Conservation (phyloP, 1,284 basidiomycete genomes). For the Papiliotrema nemorosa region DNA sequence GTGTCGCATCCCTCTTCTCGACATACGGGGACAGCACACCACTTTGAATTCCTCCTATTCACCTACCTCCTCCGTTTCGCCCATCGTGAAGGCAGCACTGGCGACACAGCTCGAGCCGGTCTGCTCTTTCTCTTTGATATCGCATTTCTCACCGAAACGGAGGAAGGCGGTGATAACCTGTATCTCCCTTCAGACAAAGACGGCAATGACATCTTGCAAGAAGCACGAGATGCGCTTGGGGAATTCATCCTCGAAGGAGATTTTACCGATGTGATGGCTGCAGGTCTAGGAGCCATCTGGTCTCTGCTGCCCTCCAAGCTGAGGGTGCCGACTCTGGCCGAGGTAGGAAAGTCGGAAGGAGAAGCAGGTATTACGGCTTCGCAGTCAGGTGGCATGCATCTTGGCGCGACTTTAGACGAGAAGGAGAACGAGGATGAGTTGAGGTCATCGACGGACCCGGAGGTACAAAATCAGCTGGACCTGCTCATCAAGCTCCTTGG, state of each 20-base stretch:
- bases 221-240: conserved; percentile 77
- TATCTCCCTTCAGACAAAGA: conserved; percentile 18
- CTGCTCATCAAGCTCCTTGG: conserved; percentile 86
- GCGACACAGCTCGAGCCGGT: conserved; percentile 89
- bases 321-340: conserved; percentile 50
- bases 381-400: conserved; percentile 56
- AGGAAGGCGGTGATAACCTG: conserved; percentile 33
- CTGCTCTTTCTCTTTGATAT: conserved; percentile 90
- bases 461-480: conserved; percentile 76
- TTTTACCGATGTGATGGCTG: conserved; percentile 92
- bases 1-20: conserved; percentile 22
- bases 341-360: conserved; percentile 53
- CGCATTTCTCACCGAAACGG: conserved; percentile 61
- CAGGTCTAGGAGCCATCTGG: conserved; percentile 89
- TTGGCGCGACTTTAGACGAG: conserved; percentile 42
- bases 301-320: conserved; percentile 86
- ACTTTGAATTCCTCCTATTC: conserved; percentile 92
- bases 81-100: conserved; percentile 88
- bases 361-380: conserved; percentile 56
- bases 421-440: conserved; percentile 37
- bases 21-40: conserved; percentile 13
- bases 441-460: conserved; percentile 59
- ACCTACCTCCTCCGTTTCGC: conserved; percentile 93
- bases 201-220: conserved; percentile 64
- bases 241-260: conserved; percentile 94